Evolutionary conservation across 164 flowering plant species (phyloP).

Genomic region (Brasenia schreberi): DNA sequence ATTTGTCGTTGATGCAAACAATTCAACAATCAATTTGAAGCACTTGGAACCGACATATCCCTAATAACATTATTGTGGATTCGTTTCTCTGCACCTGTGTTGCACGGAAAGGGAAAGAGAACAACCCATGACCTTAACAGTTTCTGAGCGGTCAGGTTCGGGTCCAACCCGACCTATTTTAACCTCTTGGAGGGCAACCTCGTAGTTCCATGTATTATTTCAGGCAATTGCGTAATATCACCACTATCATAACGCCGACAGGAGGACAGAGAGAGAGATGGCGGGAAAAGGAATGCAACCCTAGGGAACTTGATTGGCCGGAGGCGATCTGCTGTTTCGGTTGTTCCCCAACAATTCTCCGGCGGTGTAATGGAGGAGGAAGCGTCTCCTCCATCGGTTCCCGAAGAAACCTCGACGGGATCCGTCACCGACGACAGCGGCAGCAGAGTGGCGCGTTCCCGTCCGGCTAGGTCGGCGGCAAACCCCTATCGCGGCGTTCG

Average conservation of each 20-base stretch:
- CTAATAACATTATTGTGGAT: no score
- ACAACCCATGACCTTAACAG: no score
- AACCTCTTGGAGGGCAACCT: neutral
- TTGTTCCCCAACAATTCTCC: neutral
- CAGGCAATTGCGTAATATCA: neutral
- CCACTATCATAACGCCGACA: neutral
- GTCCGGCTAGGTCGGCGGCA: neutral
- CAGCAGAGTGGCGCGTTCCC: neutral
- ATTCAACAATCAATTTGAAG: no score
- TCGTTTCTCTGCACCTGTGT: no score
- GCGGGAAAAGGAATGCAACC: neutral
- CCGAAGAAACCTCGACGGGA: neutral
- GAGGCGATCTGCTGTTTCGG: neutral
- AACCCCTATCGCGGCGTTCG: neutral
- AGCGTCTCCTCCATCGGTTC: neutral
- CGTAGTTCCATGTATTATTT: neutral
- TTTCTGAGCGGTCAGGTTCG: no score
- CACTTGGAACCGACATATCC: no score
- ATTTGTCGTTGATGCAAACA: no score
- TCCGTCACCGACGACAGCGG: neutral
- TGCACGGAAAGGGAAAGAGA: no score
- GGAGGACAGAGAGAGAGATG: neutral
- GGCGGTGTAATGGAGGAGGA: neutral
- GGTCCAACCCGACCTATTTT: no score
- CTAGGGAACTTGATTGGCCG: neutral